Conservation (phyloP, 2,329 filamentous ascomycete genomes). For the Tolypocladium ophioglossoides region DNA sequence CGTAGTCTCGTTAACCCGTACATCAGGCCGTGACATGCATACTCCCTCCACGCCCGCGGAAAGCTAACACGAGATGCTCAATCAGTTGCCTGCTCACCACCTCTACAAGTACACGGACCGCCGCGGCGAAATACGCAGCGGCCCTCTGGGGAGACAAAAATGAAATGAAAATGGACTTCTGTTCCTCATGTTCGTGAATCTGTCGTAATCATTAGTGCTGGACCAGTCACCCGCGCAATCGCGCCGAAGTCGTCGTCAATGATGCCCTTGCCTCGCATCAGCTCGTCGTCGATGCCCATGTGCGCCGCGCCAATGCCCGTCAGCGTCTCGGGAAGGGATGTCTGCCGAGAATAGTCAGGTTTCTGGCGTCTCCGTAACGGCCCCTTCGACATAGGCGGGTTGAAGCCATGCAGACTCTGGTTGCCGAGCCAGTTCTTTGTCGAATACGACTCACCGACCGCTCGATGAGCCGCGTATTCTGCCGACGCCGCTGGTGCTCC, state of each 20-base stretch:
- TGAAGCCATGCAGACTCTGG: neutral
- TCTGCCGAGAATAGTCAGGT: neutral
- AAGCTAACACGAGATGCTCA: neutral
- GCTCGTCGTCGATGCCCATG: conserved; percentile 8
- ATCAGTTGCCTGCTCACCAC: neutral
- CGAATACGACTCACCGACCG: neutral
- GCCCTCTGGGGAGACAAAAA: neutral
- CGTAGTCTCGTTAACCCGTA: neutral
- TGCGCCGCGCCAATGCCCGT: conserved; percentile 15
- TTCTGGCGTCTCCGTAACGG: neutral
- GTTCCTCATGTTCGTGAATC: conserved; percentile 3
- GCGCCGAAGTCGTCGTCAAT: conserved; percentile 8
- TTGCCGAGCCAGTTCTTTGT: neutral
- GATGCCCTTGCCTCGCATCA: conserved; percentile 7
- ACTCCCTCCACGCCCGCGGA: neutral
- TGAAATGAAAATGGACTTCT: neutral
- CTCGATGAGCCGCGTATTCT: neutral
- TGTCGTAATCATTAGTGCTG: conserved; percentile 10
- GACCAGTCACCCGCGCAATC: conserved; percentile 6
- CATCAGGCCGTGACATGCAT: neutral
- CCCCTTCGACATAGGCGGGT: neutral
- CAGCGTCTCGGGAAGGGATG: conserved; percentile 8
- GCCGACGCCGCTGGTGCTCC: neutral
- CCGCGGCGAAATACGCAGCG: neutral
- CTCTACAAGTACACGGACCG: neutral